Evolutionary conservation across 371 early-diverging fungal genomes (phyloP).

Genomic region (Mucor saturninus): DNA sequence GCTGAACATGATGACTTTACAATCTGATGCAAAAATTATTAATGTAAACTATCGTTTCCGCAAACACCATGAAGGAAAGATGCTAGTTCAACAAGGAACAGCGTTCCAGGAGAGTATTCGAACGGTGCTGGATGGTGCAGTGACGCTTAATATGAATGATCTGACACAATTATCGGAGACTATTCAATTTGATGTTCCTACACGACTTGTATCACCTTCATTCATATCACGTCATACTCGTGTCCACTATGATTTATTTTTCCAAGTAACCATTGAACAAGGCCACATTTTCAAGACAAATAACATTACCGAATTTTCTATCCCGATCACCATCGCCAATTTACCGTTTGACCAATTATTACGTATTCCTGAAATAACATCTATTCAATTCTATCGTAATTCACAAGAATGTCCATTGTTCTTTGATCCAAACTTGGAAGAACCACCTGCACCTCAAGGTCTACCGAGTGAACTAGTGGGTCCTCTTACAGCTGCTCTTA

Average conservation of each 20-base stretch:
- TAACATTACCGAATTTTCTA: slow-evolving; percentile 33
- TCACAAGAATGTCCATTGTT: slow-evolving; percentile 36
- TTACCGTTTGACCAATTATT: slow-evolving; percentile 39
- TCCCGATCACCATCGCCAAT: slow-evolving; percentile 44
- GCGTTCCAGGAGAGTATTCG: slow-evolving; percentile 43
- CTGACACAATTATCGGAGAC: slow-evolving; percentile 24
- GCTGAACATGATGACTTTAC: slow-evolving; percentile 33
- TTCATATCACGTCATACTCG: slow-evolving; percentile 50
- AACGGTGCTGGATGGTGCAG: slow-evolving; percentile 19
- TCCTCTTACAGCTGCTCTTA: slow-evolving; percentile 29
- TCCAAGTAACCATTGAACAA: slow-evolving; percentile 36
- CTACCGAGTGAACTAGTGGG: slow-evolving; percentile 32
- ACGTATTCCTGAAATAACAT: slow-evolving; percentile 38
- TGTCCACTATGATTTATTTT: slow-evolving; percentile 43
- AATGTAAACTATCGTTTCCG: slow-evolving; percentile 34
- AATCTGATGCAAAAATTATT: slow-evolving; percentile 38
- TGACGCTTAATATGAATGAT: not conserved
- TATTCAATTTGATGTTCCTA: slow-evolving; percentile 45
- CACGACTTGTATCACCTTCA: slow-evolving; percentile 49
- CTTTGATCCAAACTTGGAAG: slow-evolving; percentile 39
- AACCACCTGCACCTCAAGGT: slow-evolving; percentile 33
- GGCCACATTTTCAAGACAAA: slow-evolving; percentile 39
- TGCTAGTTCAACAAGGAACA: slow-evolving; percentile 44
- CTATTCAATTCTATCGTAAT: slow-evolving; percentile 29
- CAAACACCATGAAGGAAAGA: slow-evolving; percentile 49